Evolutionary conservation across 768 basidiomycete genomes (phyloP), one percentile per base, ranked within the genome.

Genomic region (Hericium coralloides): DNA sequence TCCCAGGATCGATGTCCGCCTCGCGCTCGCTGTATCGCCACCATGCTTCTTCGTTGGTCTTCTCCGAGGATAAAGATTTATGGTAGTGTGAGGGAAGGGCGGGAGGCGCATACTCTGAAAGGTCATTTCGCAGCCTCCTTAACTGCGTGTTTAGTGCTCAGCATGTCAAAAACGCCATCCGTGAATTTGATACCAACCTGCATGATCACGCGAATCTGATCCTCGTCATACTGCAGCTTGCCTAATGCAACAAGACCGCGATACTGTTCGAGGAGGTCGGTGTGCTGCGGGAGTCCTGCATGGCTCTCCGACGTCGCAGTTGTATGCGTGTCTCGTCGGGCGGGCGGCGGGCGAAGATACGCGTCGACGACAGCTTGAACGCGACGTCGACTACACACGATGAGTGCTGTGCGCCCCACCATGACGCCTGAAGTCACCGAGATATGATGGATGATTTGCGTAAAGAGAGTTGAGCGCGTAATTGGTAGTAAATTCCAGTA

Each of bases 191-290:
- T 23, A 49, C 65, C 22, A 55, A 80, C 82, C 72, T 78, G 73
- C 69, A 79, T 78, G 17, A 81, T 68, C 12, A 73, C 75, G 20
- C 80, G 64, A 38, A 83, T 70, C 61, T 83, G 82, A 52, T 80
- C 78, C 47, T 76, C 75, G 58, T 84, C 78, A 65, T 75, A 74
- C 59, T 72, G 60, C 48, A 82, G 70, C 53, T 71, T 64, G 1
- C 81, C 80, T 15, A 74, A 68, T 0, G 76, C 70, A 0, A 80
- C 76, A 20, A 80, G 63, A 2, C 71, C 71, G 7, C 74, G 71
- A 64, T 83, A 83, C 37, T 71, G 69, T 50, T 80, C 74, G 4
- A 83, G 65, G 5, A 81, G 67, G 65, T 79, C 80, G 3, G 60
- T 59, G 48, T 62, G 60, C 41, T 67, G 65, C 5, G 66, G 66